Evolutionary conservation across 2,329 filamentous ascomycete species (phyloP).

Genomic region (Cladosporium sp.): DNA sequence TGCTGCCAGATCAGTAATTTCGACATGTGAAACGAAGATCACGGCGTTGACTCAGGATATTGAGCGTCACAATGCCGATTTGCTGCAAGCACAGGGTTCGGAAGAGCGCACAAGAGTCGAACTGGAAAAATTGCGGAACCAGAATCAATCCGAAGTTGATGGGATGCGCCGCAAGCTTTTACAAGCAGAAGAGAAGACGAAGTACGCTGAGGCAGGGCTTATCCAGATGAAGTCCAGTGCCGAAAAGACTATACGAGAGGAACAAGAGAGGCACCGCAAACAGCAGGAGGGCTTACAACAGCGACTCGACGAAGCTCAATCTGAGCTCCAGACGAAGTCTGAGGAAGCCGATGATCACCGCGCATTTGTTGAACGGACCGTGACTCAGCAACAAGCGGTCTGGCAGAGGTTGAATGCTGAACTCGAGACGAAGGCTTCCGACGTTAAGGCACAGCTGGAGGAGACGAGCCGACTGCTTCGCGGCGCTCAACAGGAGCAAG

Average conservation of each 20-base stretch:
- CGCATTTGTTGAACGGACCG: neutral
- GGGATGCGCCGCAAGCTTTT: neutral
- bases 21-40: neutral
- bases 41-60: neutral
- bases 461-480: neutral
- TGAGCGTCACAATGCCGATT: neutral
- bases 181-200: neutral
- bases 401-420: neutral
- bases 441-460: neutral
- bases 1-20: neutral
- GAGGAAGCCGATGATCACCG: constrained; percentile 2
- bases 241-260: neutral
- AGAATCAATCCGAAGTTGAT: neutral
- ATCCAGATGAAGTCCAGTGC: neutral
- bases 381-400: neutral
- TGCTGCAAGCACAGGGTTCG: neutral
- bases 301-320: neutral
- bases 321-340: constrained; percentile 1
- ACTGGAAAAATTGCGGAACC: neutral
- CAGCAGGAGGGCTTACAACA: constrained; percentile 2
- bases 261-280: constrained; percentile 7
- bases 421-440: neutral
- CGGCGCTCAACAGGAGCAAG: neutral
- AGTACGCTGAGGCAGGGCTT: neutral
- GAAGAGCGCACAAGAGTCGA: neutral